Percentiles rank a stretch among this genome's conserved stretches.
phyloP scores from a whole-genome alignment of 1,284 basidiomycete genomes.

The Ustilago vetiveriae region DNA sequence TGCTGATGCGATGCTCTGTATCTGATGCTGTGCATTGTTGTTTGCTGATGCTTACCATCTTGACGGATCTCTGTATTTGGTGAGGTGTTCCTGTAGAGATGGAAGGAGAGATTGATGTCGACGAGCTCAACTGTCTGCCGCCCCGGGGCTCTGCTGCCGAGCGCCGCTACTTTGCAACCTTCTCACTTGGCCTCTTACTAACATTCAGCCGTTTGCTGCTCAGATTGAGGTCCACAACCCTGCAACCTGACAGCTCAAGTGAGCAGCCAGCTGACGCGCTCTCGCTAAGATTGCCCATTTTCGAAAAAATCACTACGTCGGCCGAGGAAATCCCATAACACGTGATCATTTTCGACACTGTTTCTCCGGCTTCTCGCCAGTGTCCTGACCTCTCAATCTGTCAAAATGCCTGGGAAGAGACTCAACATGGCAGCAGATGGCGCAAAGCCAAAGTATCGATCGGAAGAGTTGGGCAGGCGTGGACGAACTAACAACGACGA shows the following conservation, averaged over 20 bases:
- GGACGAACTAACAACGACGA: slow-evolving; percentile 6
- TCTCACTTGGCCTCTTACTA: background rate
- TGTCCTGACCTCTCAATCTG: background rate
- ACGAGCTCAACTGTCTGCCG: slow-evolving; percentile 19
- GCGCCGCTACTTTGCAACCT: background rate
- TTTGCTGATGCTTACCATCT: slow-evolving; percentile 52
- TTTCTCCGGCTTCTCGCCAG: background rate
- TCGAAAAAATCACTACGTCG: no score
- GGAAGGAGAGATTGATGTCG: slow-evolving; percentile 32
- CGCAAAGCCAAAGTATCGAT: no score
- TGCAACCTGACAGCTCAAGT: no score
- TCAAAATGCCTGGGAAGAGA: no score
- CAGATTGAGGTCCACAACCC: no score
- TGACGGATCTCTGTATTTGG: slow-evolving; percentile 51
- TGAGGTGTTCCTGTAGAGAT: slow-evolving; percentile 47
- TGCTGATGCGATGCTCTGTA: slow-evolving; percentile 8
- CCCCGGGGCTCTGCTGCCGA: background rate
- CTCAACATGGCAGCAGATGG: slow-evolving; percentile 22
- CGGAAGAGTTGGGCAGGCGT: no score
- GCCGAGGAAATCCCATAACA: slow-evolving; percentile 11
- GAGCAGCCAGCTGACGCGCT: no score
- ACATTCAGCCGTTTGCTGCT: no score
- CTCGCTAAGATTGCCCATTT: no score
- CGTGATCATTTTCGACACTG: background rate
- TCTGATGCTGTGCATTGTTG: background rate